These are phyloP conservation scores for Fraxinus greggii DNA, from an alignment of 305 asterid species.

Conservation along the genomic window DNA sequence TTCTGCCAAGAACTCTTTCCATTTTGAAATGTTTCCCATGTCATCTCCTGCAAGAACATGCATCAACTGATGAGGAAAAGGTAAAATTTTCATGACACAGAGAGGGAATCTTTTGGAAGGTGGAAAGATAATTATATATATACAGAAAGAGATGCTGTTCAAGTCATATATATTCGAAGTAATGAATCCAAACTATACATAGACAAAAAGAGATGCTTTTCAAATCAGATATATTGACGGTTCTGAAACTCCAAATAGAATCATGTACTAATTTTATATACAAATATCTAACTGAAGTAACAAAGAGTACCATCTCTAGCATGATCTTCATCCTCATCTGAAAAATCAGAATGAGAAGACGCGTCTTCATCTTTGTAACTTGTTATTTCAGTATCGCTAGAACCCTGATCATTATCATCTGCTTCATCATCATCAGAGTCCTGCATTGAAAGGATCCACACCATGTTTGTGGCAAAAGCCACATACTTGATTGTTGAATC, in stretches of 20 bases:
- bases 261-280: background rate
- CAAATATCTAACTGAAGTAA: background rate
- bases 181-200: background rate
- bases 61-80: constrained; percentile 19
- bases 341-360: constrained; percentile 39
- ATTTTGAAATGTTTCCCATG: constrained; percentile 73
- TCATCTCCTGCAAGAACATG: constrained; percentile 47
- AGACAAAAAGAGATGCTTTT: background rate
- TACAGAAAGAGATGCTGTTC: constrained; percentile 14
- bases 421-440: constrained; percentile 52
- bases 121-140: background rate
- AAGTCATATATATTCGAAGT: constrained; percentile 13
- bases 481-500: background rate
- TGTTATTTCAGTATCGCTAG: constrained; percentile 38
- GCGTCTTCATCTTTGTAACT: constrained; percentile 28
- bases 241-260: constrained; percentile 9
- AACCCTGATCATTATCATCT: constrained; percentile 29
- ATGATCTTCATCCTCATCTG: constrained; percentile 51
- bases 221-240: background rate
- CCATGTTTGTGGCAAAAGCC: constrained; percentile 4
- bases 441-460: constrained; percentile 37
- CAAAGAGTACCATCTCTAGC: constrained; percentile 34
- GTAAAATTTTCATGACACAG: constrained; percentile 1
- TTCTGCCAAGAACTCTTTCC: constrained; percentile 80
- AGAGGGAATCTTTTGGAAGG: background rate